Conservation (phyloP, 106 monocot genomes). For the Allium cepa region DNA sequence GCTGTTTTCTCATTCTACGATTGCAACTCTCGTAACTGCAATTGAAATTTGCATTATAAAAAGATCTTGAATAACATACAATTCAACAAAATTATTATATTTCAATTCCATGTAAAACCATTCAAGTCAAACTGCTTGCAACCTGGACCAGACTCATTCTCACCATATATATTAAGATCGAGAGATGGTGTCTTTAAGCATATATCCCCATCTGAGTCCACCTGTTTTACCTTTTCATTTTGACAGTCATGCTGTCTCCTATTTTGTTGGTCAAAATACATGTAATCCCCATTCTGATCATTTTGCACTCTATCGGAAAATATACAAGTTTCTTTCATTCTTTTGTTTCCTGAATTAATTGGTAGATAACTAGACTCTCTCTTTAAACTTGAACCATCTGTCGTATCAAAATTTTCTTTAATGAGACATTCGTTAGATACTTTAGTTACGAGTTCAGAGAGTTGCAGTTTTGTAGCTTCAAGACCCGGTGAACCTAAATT, state of each 20-base stretch:
- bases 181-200: not conserved
- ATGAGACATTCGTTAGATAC: conserved; percentile 43
- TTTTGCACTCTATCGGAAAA: not conserved
- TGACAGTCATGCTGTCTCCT: not conserved
- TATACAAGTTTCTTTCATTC: too few relatives aligned
- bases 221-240: conserved; percentile 5
- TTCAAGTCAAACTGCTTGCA: conserved; percentile 51
- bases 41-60: not conserved
- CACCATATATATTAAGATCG: conserved; percentile 10
- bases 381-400: not conserved
- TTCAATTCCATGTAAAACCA: conserved; percentile 19
- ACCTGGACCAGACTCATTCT: conserved; percentile 3
- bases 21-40: not conserved
- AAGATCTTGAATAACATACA: not conserved
- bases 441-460: conserved; percentile 48
- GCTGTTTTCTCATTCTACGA: too few relatives aligned
- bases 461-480: conserved; percentile 46
- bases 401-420: conserved; percentile 16
- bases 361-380: too few relatives aligned
- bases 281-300: not conserved
- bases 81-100: not conserved
- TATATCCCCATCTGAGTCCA: not conserved
- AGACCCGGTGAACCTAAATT: conserved; percentile 25
- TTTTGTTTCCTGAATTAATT: too few relatives aligned
- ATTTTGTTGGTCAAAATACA: not conserved